Conservation (phyloP, 176 grass and related monocot genomes). For the Miscanthus lutarioriparius region DNA sequence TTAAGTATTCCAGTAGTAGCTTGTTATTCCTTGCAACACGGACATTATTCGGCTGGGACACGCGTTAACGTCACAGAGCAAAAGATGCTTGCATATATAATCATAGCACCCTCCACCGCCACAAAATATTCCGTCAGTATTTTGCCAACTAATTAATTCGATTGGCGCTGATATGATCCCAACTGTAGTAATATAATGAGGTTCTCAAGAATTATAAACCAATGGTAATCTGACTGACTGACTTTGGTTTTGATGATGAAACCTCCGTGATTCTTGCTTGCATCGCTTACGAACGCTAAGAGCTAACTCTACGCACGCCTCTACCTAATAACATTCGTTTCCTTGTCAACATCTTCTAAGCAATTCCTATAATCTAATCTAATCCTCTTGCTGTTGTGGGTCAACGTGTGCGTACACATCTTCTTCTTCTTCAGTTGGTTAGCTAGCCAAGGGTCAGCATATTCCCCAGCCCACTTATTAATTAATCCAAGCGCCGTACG, state of each 20-base stretch:
- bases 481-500: neutral
- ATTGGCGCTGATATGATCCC: neutral
- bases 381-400: neutral
- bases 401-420: neutral
- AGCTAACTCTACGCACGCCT: neutral
- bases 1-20: too few species aligned
- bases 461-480: neutral
- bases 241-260: neutral
- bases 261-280: slow-evolving; percentile 7
- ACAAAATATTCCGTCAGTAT: neutral
- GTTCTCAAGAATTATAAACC: neutral
- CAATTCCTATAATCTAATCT: neutral
- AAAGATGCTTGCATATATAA: too few species aligned
- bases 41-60: too few species aligned
- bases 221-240: neutral
- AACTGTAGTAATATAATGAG: neutral
- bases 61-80: too few species aligned
- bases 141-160: neutral
- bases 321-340: neutral
- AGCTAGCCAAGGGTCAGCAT: neutral
- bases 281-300: neutral
- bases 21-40: too few species aligned
- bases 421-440: neutral
- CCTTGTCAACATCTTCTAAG: neutral
- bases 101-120: neutral